phyloP scores from a whole-genome alignment of 208 protist species.

The Trichomonas gallinae region DNA sequence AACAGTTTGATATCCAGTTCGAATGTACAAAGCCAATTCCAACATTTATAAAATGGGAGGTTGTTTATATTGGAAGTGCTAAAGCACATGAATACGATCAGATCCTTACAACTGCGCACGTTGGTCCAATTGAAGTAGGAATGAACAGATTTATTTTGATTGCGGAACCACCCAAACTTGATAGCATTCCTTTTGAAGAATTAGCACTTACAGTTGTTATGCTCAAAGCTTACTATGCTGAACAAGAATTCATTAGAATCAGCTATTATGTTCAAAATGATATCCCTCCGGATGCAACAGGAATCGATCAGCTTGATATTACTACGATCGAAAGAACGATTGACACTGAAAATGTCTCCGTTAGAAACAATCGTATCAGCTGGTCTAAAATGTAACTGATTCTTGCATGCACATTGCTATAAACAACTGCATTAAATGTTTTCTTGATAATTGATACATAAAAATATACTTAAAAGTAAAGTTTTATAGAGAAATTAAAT shows the following conservation, averaged over 20 bases:
- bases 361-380: neutral
- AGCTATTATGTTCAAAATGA: slow-evolving; percentile 21
- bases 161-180: neutral
- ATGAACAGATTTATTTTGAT: neutral
- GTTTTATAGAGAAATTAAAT: no score
- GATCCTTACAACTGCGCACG: neutral
- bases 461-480: no score
- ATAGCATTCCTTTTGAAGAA: neutral
- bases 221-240: neutral
- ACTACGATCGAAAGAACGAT: neutral
- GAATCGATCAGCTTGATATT: neutral
- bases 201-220: slow-evolving; percentile 5
- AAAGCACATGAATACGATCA: slow-evolving; percentile 15
- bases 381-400: neutral
- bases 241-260: slow-evolving; percentile 25
- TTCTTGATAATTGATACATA: no score
- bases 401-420: no score
- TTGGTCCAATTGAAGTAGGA: slow-evolving; percentile 18
- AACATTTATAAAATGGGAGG: slow-evolving; percentile 14
- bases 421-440: no score
- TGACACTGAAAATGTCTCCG: neutral
- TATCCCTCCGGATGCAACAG: neutral
- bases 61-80: slow-evolving; percentile 1
- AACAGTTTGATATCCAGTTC: slow-evolving; percentile 7
- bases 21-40: neutral